Conservation (phyloP, 441 rosid species). For the Pelargonium cotyledonis region DNA sequence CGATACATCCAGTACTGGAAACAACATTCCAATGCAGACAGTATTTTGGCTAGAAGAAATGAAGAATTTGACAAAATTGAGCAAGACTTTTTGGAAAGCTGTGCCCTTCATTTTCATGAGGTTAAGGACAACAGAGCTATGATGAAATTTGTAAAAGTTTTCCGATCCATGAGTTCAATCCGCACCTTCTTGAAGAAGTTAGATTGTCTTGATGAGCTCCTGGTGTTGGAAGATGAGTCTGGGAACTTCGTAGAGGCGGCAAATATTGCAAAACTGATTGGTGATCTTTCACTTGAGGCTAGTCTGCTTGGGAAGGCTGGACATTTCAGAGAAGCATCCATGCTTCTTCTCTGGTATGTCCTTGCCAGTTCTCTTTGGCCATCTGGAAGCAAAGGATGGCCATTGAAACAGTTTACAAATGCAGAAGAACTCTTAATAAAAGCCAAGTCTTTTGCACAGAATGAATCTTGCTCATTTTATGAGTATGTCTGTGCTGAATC, state of each 20-base stretch:
- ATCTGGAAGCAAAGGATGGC: constrained; percentile 43
- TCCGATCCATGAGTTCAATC: constrained; percentile 21
- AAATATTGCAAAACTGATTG: constrained; percentile 32
- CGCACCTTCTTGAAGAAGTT: constrained; percentile 30
- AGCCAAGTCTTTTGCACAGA: constrained; percentile 30
- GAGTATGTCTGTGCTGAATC: constrained; percentile 27
- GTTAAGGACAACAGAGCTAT: constrained; percentile 27
- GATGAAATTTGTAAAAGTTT: constrained; percentile 39
- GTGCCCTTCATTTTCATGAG: constrained; percentile 31
- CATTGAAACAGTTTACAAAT: constrained; percentile 32
- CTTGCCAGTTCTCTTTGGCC: constrained; percentile 43
- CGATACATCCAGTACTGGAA: constrained; percentile 37
- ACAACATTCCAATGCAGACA: constrained; percentile 18
- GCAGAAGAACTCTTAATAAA: constrained; percentile 33
- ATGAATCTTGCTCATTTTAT: constrained; percentile 22
- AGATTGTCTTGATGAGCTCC: constrained; percentile 37
- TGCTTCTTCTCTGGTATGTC: constrained; percentile 33
- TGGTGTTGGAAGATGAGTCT: constrained; percentile 34
- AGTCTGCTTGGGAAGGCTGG: constrained; percentile 35
- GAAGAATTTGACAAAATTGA: constrained; percentile 27
- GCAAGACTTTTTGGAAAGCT: constrained; percentile 35
- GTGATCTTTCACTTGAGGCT: constrained; percentile 29
- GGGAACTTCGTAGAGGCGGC: constrained; percentile 45
- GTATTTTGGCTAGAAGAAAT: constrained; percentile 11
- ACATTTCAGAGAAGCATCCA: constrained; percentile 28